A percentile compares a stretch with the other conserved stretches of the same genome.
phyloP scores from a whole-genome alignment of 164 flowering plant species.

The Umbilicus rupestris region DNA sequence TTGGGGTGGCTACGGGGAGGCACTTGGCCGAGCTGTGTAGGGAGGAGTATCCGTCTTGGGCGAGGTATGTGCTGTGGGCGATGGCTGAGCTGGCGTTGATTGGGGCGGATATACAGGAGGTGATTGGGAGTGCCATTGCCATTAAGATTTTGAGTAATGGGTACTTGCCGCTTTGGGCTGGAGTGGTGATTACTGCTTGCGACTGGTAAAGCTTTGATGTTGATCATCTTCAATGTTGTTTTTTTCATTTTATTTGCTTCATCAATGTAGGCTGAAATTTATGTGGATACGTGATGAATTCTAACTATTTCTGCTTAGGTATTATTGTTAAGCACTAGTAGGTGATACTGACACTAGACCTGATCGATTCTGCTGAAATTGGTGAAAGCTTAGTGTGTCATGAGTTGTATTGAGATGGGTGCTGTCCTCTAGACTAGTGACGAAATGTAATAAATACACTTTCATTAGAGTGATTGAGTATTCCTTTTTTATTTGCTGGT shows the following conservation, averaged over 20 bases:
- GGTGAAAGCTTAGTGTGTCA: not conserved
- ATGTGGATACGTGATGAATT: not conserved
- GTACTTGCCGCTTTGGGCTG: conserved; percentile 55
- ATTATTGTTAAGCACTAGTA: too few species aligned
- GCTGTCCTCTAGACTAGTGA: not conserved
- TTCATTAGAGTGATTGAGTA: not conserved
- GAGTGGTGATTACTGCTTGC: conserved; percentile 47
- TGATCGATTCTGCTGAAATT: too few species aligned
- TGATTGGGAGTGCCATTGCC: conserved; percentile 71
- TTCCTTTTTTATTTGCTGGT: not conserved
- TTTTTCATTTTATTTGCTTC: not conserved
- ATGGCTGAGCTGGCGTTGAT: conserved; percentile 67
- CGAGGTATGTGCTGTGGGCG: conserved; percentile 43
- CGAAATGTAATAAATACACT: not conserved
- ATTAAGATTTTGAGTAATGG: conserved; percentile 54
- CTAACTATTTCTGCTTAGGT: too few species aligned
- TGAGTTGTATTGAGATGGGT: not conserved
- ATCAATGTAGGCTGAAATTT: not conserved
- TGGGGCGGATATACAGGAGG: conserved; percentile 68
- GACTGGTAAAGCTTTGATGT: conserved; percentile 39
- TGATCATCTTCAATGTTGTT: not conserved
- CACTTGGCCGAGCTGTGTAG: conserved; percentile 65
- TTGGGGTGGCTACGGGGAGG: conserved; percentile 64
- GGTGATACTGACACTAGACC: too few species aligned
- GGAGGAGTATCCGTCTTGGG: conserved; percentile 66